Evolutionary conservation across 2,329 filamentous ascomycete genomes (phyloP), one percentile per base, ranked within the genome.

Genomic region (Macrophomina tecta): DNA sequence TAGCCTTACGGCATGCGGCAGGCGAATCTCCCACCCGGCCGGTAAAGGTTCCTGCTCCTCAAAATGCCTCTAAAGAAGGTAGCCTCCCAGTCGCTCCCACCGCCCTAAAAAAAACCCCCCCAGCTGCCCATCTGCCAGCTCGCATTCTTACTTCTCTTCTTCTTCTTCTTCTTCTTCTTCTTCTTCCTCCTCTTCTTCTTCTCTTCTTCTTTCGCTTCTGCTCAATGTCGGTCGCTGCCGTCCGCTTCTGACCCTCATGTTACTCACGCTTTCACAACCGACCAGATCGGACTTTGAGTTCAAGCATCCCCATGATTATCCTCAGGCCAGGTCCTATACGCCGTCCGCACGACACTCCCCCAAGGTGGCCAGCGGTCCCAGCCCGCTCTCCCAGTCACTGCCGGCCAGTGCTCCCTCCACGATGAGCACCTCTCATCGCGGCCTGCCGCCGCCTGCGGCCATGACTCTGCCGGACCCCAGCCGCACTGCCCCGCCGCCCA

Each of bases 341-440:
- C 71, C 80, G 74, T 70, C 73, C 72, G 70, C 73, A 72, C 75
- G 74, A 74, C 76, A 72, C 74, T 79, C 75, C 73, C 79, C 80
- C 63, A 77, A 77, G 70, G 73, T 77, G 69, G 75, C 77, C 73
- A 74, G 78, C 72, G 78, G 79, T 70, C 73, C 72, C 71, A 74
- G 76, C 68, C 74, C 73, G 68, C 74, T 60, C 18, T 48, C 46
- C 28, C 38, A 58, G 23, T 66, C 79, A 75, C 78, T 82, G 75
- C 76, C 75, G 75, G 78, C 74, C 74, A 79, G 77, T 76, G 75
- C 74, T 68, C 76, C 75, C 70, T 75, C 75, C 72, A 80, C 71
- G 62, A 85, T 85, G 83, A 79, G 82, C 69, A 83, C 81, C 64
- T 80, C 82, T 72, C 84, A 85, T 75, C 80, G 84, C 74, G 84